Conservation (phyloP, 257 asterid species). For the Lycium barbarum region DNA sequence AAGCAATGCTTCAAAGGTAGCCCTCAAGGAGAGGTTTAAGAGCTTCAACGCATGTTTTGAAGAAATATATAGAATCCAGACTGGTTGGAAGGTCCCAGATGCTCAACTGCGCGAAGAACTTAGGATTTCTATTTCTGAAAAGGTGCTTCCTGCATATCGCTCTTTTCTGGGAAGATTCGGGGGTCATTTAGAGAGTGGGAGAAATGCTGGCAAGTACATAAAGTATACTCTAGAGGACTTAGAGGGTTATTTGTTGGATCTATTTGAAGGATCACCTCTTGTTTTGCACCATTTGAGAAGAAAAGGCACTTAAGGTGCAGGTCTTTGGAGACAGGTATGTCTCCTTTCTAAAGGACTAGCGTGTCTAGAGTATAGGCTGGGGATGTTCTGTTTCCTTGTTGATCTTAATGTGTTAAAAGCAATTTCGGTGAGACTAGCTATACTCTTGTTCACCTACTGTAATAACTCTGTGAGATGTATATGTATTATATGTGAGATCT, state of each 20-base stretch:
- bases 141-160: conserved; percentile 93
- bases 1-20: conserved; percentile 75
- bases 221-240: conserved; percentile 85
- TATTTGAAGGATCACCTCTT: conserved; percentile 93
- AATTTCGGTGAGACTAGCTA: conserved; percentile 22
- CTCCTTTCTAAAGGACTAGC: conserved; percentile 43
- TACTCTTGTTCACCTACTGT: conserved; percentile 22
- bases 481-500: conserved; percentile 28
- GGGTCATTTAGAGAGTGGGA: conserved; percentile 84
- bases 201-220: conserved; percentile 81
- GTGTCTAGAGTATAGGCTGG: conserved; percentile 26
- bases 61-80: conserved; percentile 81
- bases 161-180: conserved; percentile 89
- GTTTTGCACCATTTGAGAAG: conserved; percentile 87
- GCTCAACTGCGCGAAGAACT: conserved; percentile 97
- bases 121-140: conserved; percentile 87
- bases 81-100: conserved; percentile 97
- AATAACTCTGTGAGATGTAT: conserved; percentile 30
- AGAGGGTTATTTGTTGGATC: conserved; percentile 80
- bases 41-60: conserved; percentile 92
- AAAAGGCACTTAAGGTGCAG: conserved; percentile 66
- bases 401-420: neutral
- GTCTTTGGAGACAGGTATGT: conserved; percentile 51
- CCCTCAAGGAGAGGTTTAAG: conserved; percentile 89
- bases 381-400: conserved; percentile 22